phyloP scores from a whole-genome alignment of 2,329 filamentous ascomycete species.

The Fusarium goolgardi region DNA sequence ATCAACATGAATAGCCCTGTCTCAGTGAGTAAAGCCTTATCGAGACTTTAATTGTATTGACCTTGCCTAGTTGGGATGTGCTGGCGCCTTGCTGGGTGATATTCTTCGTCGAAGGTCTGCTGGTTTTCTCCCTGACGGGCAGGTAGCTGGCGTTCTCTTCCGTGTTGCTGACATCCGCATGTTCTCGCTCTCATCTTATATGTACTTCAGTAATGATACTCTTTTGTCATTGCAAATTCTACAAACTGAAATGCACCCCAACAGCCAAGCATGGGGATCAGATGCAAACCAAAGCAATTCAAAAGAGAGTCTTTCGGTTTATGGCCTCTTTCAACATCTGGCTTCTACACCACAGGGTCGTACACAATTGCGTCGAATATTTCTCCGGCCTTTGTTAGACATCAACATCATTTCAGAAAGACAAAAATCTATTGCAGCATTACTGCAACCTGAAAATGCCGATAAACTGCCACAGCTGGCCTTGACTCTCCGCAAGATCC shows the following conservation, averaged over 20 bases:
- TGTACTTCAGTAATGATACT: conserved; percentile 86
- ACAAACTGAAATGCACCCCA: conserved; percentile 84
- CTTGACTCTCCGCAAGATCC: conserved; percentile 74
- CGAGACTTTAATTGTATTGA: conserved; percentile 12
- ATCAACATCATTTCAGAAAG: conserved; percentile 75
- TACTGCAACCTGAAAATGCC: conserved; percentile 76
- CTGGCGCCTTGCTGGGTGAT: conserved; percentile 85
- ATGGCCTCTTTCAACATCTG: conserved; percentile 81
- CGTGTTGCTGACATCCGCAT: conserved; percentile 74
- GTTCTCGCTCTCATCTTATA: conserved; percentile 74
- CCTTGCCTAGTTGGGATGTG: conserved; percentile 75
- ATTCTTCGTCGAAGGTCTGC: conserved; percentile 71
- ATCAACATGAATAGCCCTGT: conserved; percentile 79
- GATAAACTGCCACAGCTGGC: conserved; percentile 65
- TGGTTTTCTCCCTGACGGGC: conserved; percentile 71
- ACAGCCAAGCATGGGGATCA: conserved; percentile 77
- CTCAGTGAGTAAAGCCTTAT: conserved; percentile 61
- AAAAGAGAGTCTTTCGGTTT: conserved; percentile 87
- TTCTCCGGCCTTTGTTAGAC: conserved; percentile 81
- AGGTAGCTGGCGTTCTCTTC: conserved; percentile 62
- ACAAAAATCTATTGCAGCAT: conserved; percentile 73
- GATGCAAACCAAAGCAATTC: conserved; percentile 61
- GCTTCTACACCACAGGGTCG: conserved; percentile 85
- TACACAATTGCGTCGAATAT: conserved; percentile 77
- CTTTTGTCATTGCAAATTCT: conserved; percentile 86